Evolutionary conservation across 139 green algal genomes (phyloP), one percentile per base, ranked within the genome.

Genomic region (Chlorella sorokiniana): DNA sequence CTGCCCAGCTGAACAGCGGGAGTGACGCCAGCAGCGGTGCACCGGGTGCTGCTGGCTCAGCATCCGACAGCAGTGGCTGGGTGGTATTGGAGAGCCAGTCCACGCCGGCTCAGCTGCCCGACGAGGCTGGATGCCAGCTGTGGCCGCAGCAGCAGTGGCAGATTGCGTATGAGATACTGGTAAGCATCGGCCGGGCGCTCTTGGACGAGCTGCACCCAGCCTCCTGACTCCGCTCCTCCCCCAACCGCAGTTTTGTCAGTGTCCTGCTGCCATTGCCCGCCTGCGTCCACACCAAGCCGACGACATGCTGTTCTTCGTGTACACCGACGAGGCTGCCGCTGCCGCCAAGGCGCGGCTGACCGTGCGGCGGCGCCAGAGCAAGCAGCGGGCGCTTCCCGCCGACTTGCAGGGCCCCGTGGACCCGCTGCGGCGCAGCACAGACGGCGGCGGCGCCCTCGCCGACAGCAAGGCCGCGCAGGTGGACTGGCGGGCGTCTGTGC

Each of bases 241-340:
- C 20, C 29, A 33, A n/a, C 3, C 52, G 69, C 78, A 87, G 74
- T 86, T 88, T 48, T 81, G 69, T 56, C 83, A 86, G 67, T 56
- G 52, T 31, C 56, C 56, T 29, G 6, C 23, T 29, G 16, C 16
- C 16, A 65, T 65, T 22, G 16, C 37, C 56, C 83, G 3, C 10
- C 41, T 63, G 40, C 40, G 41, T 3, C 61, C 59, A 41, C 33
- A 84, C 3, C 76, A 83, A 23, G 48, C 70, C 44, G 87, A 91
- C 56, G 87, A 91, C 86, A 68, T 91, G 42, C 73, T 91, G 0
- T 89, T 91, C 42, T 90, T 91, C 44, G 85, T 88, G 4, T 88
- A 85, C 74, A 59, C 79, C 0, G 64, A 80, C 23, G 73, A 84
- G 22, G 70, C 51, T 2, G 56, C 68, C 0, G 68, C 67, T 2